Percentiles rank a stretch among this genome's conserved stretches.
Evolutionary conservation across 2,329 filamentous ascomycete species (phyloP).

Genomic region (Aspergillus clavatus): DNA sequence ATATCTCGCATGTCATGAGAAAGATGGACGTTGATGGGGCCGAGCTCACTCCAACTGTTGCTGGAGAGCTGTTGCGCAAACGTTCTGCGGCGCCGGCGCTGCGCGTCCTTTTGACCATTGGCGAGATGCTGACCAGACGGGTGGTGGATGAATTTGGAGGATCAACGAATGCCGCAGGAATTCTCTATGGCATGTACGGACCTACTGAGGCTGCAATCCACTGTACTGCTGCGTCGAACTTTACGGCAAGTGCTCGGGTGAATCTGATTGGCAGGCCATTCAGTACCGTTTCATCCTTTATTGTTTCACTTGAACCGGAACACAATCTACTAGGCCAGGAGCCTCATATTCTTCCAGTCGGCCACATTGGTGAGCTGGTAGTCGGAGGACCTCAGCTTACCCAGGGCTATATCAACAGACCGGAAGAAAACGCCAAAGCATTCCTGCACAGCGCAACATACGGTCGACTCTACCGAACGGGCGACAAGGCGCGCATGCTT

Average conservation of each 20-base stretch:
- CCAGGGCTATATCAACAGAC: conserved; percentile 73
- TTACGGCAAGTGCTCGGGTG: conserved; percentile 53
- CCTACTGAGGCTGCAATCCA: conserved; percentile 91
- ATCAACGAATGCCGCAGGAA: neutral
- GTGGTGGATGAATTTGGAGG: neutral
- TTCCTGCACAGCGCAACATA: conserved; percentile 63
- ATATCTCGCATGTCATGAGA: neutral
- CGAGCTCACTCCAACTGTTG: neutral
- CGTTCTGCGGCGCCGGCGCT: neutral
- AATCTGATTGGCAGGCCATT: conserved; percentile 73
- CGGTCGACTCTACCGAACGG: conserved; percentile 75
- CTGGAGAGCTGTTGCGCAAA: neutral
- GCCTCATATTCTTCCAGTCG: conserved; percentile 56
- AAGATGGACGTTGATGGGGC: neutral
- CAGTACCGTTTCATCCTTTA: conserved; percentile 72
- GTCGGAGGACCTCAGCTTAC: conserved; percentile 78
- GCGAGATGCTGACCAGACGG: neutral
- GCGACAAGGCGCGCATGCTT: conserved; percentile 71
- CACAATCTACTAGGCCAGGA: conserved; percentile 13
- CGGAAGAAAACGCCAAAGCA: conserved; percentile 65
- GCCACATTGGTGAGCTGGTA: conserved; percentile 71
- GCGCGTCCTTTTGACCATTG: neutral
- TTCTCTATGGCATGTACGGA: conserved; percentile 91
- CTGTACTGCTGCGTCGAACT: conserved; percentile 68
- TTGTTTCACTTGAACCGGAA: conserved; percentile 51